Evolutionary conservation across 805 yeast genomes (phyloP).

Genomic region (Pichia paraexigua): DNA sequence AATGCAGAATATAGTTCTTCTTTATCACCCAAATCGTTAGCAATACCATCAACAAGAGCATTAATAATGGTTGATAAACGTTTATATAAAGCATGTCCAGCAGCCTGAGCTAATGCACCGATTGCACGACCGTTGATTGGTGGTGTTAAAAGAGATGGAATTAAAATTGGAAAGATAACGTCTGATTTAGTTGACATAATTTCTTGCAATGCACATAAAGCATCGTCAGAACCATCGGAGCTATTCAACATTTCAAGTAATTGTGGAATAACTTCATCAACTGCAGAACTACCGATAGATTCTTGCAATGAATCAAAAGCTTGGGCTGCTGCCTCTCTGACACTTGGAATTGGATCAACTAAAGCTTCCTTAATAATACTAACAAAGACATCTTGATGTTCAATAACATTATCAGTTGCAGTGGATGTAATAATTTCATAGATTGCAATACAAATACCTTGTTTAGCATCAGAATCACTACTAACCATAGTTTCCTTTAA

Average conservation of each 20-base stretch:
- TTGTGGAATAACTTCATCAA: conserved; percentile 83
- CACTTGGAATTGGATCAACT: conserved; percentile 62
- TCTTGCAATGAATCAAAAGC: conserved; percentile 86
- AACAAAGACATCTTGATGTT: conserved; percentile 63
- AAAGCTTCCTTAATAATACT: conserved; percentile 71
- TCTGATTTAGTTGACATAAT: conserved; percentile 87
- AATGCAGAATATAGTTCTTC: conserved; percentile 46
- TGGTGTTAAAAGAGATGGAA: conserved; percentile 73
- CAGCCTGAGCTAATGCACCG: conserved; percentile 81
- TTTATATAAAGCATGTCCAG: conserved; percentile 72
- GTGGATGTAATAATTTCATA: conserved; percentile 78
- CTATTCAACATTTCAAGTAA: conserved; percentile 59
- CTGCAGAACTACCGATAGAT: conserved; percentile 72
- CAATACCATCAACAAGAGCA: conserved; percentile 55
- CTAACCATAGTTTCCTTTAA: conserved; percentile 54
- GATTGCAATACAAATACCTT: conserved; percentile 94
- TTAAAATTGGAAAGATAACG: conserved; percentile 84
- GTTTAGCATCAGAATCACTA: conserved; percentile 77
- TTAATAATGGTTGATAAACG: conserved; percentile 69
- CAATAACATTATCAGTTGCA: conserved; percentile 47
- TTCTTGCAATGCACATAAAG: conserved; percentile 82
- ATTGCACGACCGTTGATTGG: conserved; percentile 89
- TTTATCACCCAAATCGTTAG: conserved; percentile 30
- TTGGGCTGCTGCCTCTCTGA: conserved; percentile 84
- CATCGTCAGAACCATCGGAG: conserved; percentile 48